phyloP scores from a whole-genome alignment of 73 alveolate genomes.

The Blepharisma japonicum region DNA sequence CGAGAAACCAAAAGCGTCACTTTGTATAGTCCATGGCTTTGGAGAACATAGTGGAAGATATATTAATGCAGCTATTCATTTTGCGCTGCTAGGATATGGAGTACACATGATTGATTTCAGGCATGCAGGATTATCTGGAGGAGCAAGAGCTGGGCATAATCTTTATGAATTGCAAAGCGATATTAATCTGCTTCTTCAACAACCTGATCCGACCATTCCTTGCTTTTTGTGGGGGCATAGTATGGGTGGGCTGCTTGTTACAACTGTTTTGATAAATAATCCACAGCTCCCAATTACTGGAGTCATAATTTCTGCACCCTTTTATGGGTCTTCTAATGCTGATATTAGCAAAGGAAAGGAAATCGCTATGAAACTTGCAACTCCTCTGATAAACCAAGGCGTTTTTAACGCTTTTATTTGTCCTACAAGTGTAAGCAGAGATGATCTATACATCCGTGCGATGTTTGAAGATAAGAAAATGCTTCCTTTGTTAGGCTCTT shows the following conservation, averaged over 20 bases:
- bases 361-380: constrained; percentile 36
- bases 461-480: constrained; percentile 27
- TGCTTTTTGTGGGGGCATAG: constrained; percentile 78
- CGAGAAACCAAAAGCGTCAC: constrained; percentile 50
- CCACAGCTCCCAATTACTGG: constrained; percentile 61
- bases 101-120: constrained; percentile 76
- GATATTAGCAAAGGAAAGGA: constrained; percentile 40
- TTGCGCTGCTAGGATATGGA: constrained; percentile 70
- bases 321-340: constrained; percentile 42
- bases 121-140: constrained; percentile 74
- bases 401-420: background rate
- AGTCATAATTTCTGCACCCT: constrained; percentile 52
- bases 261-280: constrained; percentile 61
- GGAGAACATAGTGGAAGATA: constrained; percentile 82
- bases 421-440: constrained; percentile 29
- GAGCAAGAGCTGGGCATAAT: constrained; percentile 31
- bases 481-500: constrained; percentile 8
- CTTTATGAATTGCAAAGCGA: constrained; percentile 49
- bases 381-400: constrained; percentile 31
- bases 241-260: constrained; percentile 79
- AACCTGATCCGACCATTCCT: constrained; percentile 65
- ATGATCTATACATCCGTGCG: background rate
- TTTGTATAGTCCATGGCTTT: constrained; percentile 77
- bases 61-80: constrained; percentile 59
- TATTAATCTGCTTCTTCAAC: constrained; percentile 36